phyloP scores from a whole-genome alignment of 345 rosid species.

The Brassica carinata region DNA sequence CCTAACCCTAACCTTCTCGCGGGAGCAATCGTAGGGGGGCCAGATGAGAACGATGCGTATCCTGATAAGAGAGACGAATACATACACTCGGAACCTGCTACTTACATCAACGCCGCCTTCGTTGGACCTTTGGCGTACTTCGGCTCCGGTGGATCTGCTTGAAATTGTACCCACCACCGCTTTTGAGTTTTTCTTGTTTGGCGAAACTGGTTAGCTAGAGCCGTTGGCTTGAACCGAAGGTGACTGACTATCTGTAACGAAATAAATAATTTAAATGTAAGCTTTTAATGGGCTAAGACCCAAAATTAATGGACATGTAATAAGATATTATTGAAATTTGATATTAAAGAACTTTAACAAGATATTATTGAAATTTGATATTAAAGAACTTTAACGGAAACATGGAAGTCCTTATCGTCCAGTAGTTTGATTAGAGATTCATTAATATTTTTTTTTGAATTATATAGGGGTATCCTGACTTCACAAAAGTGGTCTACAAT shows the following conservation, averaged over 20 bases:
- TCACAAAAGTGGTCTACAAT: no score
- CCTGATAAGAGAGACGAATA: constrained; percentile 66
- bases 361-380: no score
- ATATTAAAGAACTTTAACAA: not conserved
- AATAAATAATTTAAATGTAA: constrained; percentile 3
- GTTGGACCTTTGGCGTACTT: constrained; percentile 85
- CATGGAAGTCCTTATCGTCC: not conserved
- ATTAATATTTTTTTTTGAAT: no score
- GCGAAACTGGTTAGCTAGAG: not conserved
- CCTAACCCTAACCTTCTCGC: constrained; percentile 75
- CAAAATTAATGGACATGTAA: constrained; percentile 17
- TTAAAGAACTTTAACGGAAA: not conserved
- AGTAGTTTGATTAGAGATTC: no score
- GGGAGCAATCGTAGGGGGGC: constrained; percentile 91
- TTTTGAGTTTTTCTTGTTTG: not conserved
- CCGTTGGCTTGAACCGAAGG: constrained; percentile 35
- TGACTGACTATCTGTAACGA: not conserved
- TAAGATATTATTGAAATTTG: no score
- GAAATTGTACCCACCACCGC: not conserved
- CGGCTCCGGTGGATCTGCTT: constrained; percentile 33
- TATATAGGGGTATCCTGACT: no score
- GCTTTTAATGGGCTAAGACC: constrained; percentile 34
- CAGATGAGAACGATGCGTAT: constrained; percentile 67
- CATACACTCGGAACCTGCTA: constrained; percentile 80
- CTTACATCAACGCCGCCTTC: constrained; percentile 77